These are phyloP conservation scores for Nothophytophthora sp. DNA, from an alignment of 352 stramenopile species.

Conservation along the genomic window DNA sequence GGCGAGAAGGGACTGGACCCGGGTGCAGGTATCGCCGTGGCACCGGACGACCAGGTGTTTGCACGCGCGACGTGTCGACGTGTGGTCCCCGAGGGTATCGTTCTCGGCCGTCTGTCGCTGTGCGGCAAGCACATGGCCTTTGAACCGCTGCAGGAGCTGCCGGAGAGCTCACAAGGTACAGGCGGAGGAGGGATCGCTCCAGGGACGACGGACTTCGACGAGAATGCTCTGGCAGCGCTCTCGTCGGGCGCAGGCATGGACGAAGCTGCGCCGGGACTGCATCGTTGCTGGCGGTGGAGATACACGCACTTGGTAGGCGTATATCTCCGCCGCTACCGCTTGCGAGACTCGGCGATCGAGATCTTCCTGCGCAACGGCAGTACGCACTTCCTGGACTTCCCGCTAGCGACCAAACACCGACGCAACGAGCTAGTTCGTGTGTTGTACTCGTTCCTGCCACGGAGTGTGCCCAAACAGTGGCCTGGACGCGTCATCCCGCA, in stretches of 20 bases:
- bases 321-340: constrained; percentile 79
- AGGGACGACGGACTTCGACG: constrained; percentile 20
- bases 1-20: constrained; percentile 70
- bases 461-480: constrained; percentile 76
- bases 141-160: constrained; percentile 42
- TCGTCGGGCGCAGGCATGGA: constrained; percentile 20
- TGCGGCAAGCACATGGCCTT: constrained; percentile 69
- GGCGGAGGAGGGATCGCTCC: constrained; percentile 3
- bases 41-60: constrained; percentile 67
- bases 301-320: constrained; percentile 75
- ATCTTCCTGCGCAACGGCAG: constrained; percentile 80
- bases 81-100: constrained; percentile 74
- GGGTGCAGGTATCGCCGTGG: constrained; percentile 57
- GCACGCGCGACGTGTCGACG: constrained; percentile 61
- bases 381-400: constrained; percentile 85
- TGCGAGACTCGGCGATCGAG: constrained; percentile 83
- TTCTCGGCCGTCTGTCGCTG: constrained; percentile 70
- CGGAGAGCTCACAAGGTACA: constrained; percentile 6
- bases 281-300: constrained; percentile 81
- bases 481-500: constrained; percentile 53
- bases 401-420: constrained; percentile 62
- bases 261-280: constrained; percentile 66
- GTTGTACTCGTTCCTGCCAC: constrained; percentile 77
- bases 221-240: constrained; percentile 14
- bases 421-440: constrained; percentile 76